A percentile compares a stretch with the other conserved stretches of the same genome.
Evolutionary conservation across 2,329 filamentous ascomycete species (phyloP).

Genomic region (Claviceps sp.): DNA sequence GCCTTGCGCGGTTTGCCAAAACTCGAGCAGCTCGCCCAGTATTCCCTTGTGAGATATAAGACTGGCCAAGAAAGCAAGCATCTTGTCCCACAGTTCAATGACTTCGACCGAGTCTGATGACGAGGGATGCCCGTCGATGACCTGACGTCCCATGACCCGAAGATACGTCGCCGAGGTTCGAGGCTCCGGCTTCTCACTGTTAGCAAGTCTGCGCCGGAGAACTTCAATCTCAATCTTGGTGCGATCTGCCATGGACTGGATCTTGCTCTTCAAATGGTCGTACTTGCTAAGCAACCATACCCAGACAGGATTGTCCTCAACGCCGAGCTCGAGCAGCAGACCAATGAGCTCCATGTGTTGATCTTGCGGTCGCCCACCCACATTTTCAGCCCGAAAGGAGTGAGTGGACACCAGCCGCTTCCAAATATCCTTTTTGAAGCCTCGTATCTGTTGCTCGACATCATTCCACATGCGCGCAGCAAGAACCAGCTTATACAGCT

Average conservation of each 20-base stretch:
- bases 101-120: slow-evolving; percentile 69
- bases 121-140: slow-evolving; percentile 43
- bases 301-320: slow-evolving; percentile 94
- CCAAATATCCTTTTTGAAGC: slow-evolving; percentile 86
- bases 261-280: slow-evolving; percentile 77
- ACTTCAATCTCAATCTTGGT: slow-evolving; percentile 88
- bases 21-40: slow-evolving; percentile 79
- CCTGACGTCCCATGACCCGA: slow-evolving; percentile 56
- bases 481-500: slow-evolving; percentile 76
- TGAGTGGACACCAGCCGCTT: slow-evolving; percentile 61
- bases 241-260: slow-evolving; percentile 68
- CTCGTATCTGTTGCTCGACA: slow-evolving; percentile 72
- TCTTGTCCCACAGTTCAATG: slow-evolving; percentile 86
- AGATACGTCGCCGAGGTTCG: slow-evolving; percentile 63
- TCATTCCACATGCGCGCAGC: slow-evolving; percentile 93
- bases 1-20: slow-evolving; percentile 82
- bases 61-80: slow-evolving; percentile 57
- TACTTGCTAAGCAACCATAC: slow-evolving; percentile 86
- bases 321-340: slow-evolving; percentile 80
- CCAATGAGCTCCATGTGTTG: slow-evolving; percentile 83
- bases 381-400: slow-evolving; percentile 33
- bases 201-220: slow-evolving; percentile 65
- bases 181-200: slow-evolving; percentile 55
- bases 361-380: slow-evolving; percentile 51
- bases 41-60: slow-evolving; percentile 70